Base-by-base conservation (phyloP, 345 rosid genomes). In the Xanthoceras sorbifolium region DNA sequence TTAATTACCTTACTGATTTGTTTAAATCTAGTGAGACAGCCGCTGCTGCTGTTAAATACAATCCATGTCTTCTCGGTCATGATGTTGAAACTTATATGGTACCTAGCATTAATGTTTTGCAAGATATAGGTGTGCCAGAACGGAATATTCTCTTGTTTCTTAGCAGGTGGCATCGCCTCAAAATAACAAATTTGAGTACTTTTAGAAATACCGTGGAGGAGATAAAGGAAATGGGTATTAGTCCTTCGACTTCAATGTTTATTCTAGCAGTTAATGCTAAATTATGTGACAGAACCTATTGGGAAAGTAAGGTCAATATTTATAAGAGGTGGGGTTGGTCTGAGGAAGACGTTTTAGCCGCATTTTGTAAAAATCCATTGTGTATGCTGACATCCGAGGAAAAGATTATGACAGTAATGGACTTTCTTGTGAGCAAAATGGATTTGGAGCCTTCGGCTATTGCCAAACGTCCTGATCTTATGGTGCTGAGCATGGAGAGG, bases 241-340 rank as follows among this genome's bases (percentile, higher is more conserved):
- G 66, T 71, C 86, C 86, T 32, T 44, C 15, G 20, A 32, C 2
- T 1, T 2, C 1, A 0, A 31, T 10, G 6, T 85, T 83, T 29
- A 71, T 82, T 38, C 14, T 6, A 17, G 86, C 84, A 4, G 26
- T 81, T 18, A n/a, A n/a, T n/a, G n/a, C n/a, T n/a, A n/a, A n/a
- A n/a, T n/a, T n/a, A n/a, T n/a, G n/a, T n/a, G n/a, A n/a, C n/a
- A n/a, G 1, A 8, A n/a, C n/a, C n/a, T n/a, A 73, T 64, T 67
- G 82, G 87, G 76, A 61, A 31, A 69, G 46, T 66, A 84, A 76
- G 69, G 1, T 84, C 22, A 28, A 42, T 20, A 34, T 25, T 40
- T 69, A 34, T 17, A 77, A 31, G 78, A 69, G 34, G 36, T 84
- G 82, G 82, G 87, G 83, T 60, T 78, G 52, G 76, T 75, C 81